Evolutionary conservation across 176 grass and related monocot genomes (phyloP).

Genomic region (Rhipidocladum racemiflorum): DNA sequence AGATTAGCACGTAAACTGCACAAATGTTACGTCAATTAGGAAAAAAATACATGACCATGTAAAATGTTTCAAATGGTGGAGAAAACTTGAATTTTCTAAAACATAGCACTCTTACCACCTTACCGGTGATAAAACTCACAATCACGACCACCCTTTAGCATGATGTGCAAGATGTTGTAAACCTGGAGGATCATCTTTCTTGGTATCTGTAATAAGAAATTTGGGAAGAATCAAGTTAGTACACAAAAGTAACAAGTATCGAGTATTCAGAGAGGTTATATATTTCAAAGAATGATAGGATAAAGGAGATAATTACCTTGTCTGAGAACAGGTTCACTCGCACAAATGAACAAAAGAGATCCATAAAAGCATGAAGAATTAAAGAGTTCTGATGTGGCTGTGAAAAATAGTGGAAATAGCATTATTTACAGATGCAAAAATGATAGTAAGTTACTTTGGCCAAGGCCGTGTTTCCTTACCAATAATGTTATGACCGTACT

Average conservation of each 20-base stretch:
- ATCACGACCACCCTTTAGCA: constrained; percentile 91
- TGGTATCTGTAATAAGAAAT: constrained; percentile 67
- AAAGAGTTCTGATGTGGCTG: constrained; percentile 98
- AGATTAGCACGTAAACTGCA: background rate
- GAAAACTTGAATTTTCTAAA: constrained; percentile 9
- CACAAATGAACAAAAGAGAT: constrained; percentile 93
- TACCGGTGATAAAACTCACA: constrained; percentile 98
- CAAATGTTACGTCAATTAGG: background rate
- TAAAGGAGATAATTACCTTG: constrained; percentile 63
- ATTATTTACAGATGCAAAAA: constrained; percentile 23
- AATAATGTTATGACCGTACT: constrained; percentile 97
- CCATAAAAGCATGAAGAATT: constrained; percentile 99
- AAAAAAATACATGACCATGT: background rate
- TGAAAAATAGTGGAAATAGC: constrained; percentile 26
- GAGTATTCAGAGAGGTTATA: background rate
- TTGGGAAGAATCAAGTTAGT: background rate
- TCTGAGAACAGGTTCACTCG: constrained; percentile 94
- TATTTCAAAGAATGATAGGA: constrained; percentile 7
- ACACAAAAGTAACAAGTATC: background rate
- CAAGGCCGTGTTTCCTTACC: constrained; percentile 44
- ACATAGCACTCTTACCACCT: constrained; percentile 45
- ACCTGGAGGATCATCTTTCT: constrained; percentile 99
- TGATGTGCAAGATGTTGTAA: constrained; percentile 87
- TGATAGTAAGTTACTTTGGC: background rate
- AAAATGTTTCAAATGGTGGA: constrained; percentile 16